Evolutionary conservation across 169 alveolate species (phyloP).

Genomic region (Fabrea salina): DNA sequence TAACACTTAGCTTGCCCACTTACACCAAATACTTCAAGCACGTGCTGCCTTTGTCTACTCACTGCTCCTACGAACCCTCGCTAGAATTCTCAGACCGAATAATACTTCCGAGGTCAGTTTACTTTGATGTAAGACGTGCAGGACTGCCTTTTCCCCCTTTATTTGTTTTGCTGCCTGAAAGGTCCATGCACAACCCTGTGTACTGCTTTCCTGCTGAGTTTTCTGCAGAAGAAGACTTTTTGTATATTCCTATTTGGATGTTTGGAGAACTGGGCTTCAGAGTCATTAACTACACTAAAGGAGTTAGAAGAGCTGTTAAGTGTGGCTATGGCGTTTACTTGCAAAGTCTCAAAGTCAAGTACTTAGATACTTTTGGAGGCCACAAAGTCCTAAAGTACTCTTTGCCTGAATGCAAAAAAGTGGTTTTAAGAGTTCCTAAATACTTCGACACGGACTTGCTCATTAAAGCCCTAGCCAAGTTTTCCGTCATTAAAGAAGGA

Average conservation of each 20-base stretch:
- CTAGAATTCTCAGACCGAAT: constrained; percentile 16
- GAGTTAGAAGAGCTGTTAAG: neutral
- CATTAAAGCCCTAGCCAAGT: neutral
- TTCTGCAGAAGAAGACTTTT: constrained; percentile 19
- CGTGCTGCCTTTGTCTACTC: neutral
- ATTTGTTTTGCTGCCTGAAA: neutral
- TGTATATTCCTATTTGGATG: constrained; percentile 6
- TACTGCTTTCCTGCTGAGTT: neutral
- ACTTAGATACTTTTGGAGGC: neutral
- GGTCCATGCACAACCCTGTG: neutral
- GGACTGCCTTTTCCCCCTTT: neutral
- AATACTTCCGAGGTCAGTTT: neutral
- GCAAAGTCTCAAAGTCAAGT: neutral
- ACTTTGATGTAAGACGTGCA: neutral
- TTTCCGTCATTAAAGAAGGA: neutral
- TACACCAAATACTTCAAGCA: neutral
- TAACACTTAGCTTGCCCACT: neutral
- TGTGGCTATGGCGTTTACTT: neutral
- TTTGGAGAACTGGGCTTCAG: neutral
- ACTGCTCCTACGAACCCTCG: neutral
- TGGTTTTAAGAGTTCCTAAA: neutral
- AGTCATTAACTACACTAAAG: neutral
- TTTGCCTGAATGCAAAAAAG: too few species aligned
- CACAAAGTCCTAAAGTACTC: neutral
- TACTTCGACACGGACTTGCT: neutral